Conservation (phyloP, 495 filamentous ascomycete species). For the Polyplosphaeria fusca region DNA sequence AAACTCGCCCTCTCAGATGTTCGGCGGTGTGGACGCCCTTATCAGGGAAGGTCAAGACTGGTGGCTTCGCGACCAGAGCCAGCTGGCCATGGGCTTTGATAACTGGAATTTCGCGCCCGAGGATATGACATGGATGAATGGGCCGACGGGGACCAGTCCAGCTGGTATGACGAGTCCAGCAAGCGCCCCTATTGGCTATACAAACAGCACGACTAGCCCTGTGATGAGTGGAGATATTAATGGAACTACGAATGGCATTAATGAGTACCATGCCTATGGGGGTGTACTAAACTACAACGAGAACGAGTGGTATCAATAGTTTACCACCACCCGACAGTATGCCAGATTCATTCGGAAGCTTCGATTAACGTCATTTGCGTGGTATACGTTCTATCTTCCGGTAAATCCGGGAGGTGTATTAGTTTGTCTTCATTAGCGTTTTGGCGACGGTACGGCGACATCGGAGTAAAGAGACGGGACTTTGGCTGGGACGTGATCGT, state of each 20-base stretch:
- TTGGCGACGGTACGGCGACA: no score
- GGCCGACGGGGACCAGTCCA: background rate
- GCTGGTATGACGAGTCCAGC: slow-evolving; percentile 1
- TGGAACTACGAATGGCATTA: slow-evolving; percentile 5
- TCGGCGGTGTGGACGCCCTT: slow-evolving; percentile 42
- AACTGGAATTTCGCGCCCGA: slow-evolving; percentile 38
- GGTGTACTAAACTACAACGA: slow-evolving; percentile 33
- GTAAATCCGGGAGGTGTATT: no score
- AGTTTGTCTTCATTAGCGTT: no score
- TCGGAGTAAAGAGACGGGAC: no score
- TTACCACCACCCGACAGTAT: no score
- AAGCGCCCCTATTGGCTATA: background rate
- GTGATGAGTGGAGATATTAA: slow-evolving; percentile 2
- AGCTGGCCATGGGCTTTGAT: slow-evolving; percentile 40
- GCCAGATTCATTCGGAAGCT: no score
- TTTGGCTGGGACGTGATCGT: no score
- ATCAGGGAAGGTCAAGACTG: slow-evolving; percentile 43
- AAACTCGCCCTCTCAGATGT: slow-evolving; percentile 39
- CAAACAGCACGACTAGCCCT: background rate
- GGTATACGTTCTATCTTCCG: no score
- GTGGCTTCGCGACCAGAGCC: slow-evolving; percentile 40
- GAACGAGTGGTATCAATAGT: slow-evolving; percentile 33
- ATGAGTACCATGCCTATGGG: slow-evolving; percentile 21
- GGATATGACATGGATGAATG: slow-evolving; percentile 32
- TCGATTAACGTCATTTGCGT: no score